These are phyloP conservation scores for Euphrasia confusa DNA, from an alignment of 257 asterid species.

Conservation along the genomic window DNA sequence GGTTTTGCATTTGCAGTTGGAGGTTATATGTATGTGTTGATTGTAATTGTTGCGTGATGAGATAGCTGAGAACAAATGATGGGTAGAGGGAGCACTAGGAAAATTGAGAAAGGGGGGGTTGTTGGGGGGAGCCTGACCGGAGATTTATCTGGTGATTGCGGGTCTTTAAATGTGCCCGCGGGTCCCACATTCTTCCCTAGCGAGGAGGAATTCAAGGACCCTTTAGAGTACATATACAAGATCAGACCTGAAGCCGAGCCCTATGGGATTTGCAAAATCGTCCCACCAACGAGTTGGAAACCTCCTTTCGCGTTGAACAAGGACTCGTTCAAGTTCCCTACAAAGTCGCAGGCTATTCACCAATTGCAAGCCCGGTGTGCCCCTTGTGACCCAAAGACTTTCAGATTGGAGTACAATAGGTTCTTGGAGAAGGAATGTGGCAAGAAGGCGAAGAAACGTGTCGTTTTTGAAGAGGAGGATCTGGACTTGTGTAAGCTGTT, in stretches of 20 bases:
- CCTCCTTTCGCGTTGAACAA: conserved; percentile 81
- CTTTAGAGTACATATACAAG: conserved; percentile 78
- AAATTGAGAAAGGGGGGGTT: conserved; percentile 74
- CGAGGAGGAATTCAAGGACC: conserved; percentile 88
- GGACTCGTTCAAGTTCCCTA: conserved; percentile 69
- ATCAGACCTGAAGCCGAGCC: conserved; percentile 95
- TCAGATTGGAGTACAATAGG: conserved; percentile 65
- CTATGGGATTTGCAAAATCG: conserved; percentile 90
- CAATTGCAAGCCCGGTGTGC: conserved; percentile 88
- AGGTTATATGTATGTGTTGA: conserved; percentile 6
- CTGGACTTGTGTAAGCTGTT: conserved; percentile 81
- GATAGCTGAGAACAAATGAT: conserved; percentile 36
- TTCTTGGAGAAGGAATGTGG: conserved; percentile 82
- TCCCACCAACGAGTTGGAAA: conserved; percentile 85
- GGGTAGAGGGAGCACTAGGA: conserved; percentile 88
- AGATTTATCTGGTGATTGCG: conserved; percentile 41
- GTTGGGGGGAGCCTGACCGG: conserved; percentile 46
- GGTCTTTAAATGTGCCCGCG: conserved; percentile 56
- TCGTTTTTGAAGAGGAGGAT: conserved; percentile 76
- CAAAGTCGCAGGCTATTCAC: conserved; percentile 91
- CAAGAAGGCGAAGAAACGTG: conserved; percentile 65
- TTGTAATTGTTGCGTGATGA: conserved; percentile 21
- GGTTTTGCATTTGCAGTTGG: conserved; percentile 27
- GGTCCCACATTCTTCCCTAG: conserved; percentile 89
- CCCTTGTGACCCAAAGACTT: conserved; percentile 80